Conservation (phyloP, 148 eudicot genomes). For the Linanthus parryae region DNA sequence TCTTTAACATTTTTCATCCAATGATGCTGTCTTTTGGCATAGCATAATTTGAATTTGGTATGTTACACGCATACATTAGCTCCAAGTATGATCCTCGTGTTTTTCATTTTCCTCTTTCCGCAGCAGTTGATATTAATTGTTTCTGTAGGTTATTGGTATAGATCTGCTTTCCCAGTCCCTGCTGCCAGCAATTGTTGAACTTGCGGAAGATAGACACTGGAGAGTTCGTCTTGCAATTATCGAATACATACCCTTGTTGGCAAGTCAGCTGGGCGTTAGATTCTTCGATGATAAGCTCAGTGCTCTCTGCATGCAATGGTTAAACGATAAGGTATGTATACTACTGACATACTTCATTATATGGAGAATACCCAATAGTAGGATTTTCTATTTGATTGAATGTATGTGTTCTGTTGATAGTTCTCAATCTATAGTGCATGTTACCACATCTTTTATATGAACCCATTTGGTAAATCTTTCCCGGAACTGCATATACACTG, state of each 20-base stretch:
- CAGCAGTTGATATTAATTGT: not conserved
- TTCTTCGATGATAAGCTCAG: constrained; percentile 98
- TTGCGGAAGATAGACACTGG: constrained; percentile 98
- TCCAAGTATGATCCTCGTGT: not conserved
- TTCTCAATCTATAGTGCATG: too few relatives aligned
- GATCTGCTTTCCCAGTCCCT: constrained; percentile 91
- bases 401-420: too few relatives aligned
- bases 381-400: too few relatives aligned
- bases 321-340: constrained; percentile 89
- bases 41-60: too few relatives aligned
- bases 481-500: too few relatives aligned
- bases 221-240: constrained; percentile 97
- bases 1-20: too few relatives aligned
- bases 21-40: too few relatives aligned
- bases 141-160: constrained; percentile 87
- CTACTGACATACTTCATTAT: too few relatives aligned
- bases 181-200: constrained; percentile 96
- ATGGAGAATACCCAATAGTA: too few relatives aligned
- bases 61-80: too few relatives aligned
- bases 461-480: too few relatives aligned
- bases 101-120: not conserved
- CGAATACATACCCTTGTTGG: constrained; percentile 92
- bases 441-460: too few relatives aligned
- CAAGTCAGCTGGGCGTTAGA: constrained; percentile 93
- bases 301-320: constrained; percentile 95